Percentiles rank a stretch among this genome's conserved stretches.
These are phyloP conservation scores for Trametes punicea DNA, from an alignment of 768 basidiomycete genomes.

Conservation along the genomic window DNA sequence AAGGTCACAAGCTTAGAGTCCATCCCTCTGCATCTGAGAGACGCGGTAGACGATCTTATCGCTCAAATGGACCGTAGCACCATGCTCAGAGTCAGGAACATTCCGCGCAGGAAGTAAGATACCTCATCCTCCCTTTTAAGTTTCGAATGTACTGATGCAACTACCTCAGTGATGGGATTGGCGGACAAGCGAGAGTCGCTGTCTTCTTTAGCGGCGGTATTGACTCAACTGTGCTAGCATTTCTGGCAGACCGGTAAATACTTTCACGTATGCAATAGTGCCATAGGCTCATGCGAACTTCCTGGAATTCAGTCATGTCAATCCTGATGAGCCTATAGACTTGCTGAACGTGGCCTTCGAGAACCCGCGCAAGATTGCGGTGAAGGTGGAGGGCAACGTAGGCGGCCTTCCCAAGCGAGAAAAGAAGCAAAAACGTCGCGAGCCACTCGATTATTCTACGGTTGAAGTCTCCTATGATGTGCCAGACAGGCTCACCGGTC, in stretches of 20 bases:
- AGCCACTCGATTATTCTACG: constrained; percentile 23
- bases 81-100: constrained; percentile 60
- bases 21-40: constrained; percentile 42
- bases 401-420: constrained; percentile 40
- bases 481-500: constrained; percentile 84
- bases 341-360: constrained; percentile 93
- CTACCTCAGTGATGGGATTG: constrained; percentile 18
- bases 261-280: neutral
- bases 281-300: neutral
- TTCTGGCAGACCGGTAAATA: constrained; percentile 69
- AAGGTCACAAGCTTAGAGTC: constrained; percentile 34
- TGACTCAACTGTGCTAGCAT: constrained; percentile 83
- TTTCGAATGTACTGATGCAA: neutral
- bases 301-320: constrained; percentile 54
- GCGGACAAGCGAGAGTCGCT: constrained; percentile 58
- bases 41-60: constrained; percentile 50
- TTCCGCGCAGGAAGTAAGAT: constrained; percentile 48
- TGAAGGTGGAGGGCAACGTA: constrained; percentile 44
- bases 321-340: constrained; percentile 80
- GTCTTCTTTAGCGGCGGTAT: constrained; percentile 96
- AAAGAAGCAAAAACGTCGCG: constrained; percentile 38
- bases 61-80: constrained; percentile 63
- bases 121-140: neutral
- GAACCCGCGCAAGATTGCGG: constrained; percentile 76
- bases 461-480: constrained; percentile 57